Base-by-base conservation (phyloP, 192 early-diverging fungal genomes). In the Phlyctochytrium bullatum region DNA sequence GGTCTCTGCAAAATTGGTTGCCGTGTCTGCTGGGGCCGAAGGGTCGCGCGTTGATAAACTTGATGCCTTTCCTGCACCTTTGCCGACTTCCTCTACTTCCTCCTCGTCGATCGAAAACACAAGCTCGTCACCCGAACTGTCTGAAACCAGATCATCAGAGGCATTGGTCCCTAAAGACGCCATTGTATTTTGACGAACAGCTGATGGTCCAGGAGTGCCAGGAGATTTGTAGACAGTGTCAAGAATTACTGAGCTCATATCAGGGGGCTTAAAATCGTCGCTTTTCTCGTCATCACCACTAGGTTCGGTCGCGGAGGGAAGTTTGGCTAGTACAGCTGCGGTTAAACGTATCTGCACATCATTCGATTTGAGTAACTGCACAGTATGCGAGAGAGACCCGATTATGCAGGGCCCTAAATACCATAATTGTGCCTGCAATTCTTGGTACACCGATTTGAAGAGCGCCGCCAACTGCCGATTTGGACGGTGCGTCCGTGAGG, bases 391-490 rank as follows among this genome's bases (percentile, higher is more conserved):
- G 27, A 92, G 62, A n/a, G 85, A 86, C 16, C 76, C 82, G 34
- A 92, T 69, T 12, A 88, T 76, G 73, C 89, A 91, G 16, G 83
- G 83, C 16, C 71, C 59, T 25, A 91, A 80, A 68, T 86, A 89
- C 20, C 78, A 68, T 32, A 91, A 72, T 59, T 85, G 83, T 24
- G 86, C 76, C 30, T 83, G 76, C 29, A 92, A 64, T 32, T 91
- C 88, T 30, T 86, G 68, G 61, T 92, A 90, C 6, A 90, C 69
- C 6, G 74, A 63, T 57, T 80, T 80, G 73, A 92, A 88, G 31
- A 92, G 61, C 12, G 72, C 75, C 1, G 90, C 88, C 0, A 92
- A 79, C 52, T 90, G 88, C 4, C 86, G 79, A 63, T 89, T 92
- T 16, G 90, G 89, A 69, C 91, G 89, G 61, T 91, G 85, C 2